Base-by-base conservation (phyloP, 176 grass and related monocot genomes). In the Phoenix dactylifera region DNA sequence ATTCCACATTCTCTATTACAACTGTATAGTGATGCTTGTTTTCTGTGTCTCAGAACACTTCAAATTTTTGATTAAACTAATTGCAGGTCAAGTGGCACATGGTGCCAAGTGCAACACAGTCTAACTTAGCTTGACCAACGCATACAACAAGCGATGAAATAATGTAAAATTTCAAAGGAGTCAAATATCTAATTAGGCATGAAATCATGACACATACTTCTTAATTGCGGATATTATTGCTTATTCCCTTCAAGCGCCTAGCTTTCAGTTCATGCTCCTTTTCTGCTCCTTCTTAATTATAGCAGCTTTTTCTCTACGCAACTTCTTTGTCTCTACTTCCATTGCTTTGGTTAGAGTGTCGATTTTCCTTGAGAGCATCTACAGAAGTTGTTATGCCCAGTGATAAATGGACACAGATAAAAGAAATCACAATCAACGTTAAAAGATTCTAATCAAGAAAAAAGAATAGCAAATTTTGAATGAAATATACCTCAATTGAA, bases 281-380 rank as follows among this genome's bases (percentile, higher is more conserved):
- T 15, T 71, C 57, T 51, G 24, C 22, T 51, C 55, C 52, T 71
- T 71, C 68, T 71, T 57, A 28, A 59, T 20, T 20, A 20, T 10
- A 19, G 23, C 35, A 59, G 20, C 48, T 55, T 60, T 71, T 59
- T 59, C 57, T 59, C 68, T 71, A 59, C 68, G 57, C 24, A 59
- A 15, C 28, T 51, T 71, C 56, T 71, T 71, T 68, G 65, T 55
- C 55, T 68, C 65, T 22, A 68, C 65, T 26, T 68, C 65, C 65
- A 68, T 68, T 10, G 65, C 50, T 56, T 68, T 68, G 4, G 51
- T 68, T n/a, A 68, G 18, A 6, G 65, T 68, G 17, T 68, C 65
- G 7, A 56, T 68, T 39, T 68, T 68, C 24, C 52, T 68, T 68
- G 65, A 68, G 22, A 68, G 65, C 65, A 68, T 68, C 65, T 68